These are phyloP conservation scores for Fusarium sp. DNA, from an alignment of 2,329 filamentous ascomycete species.

Conservation along the genomic window DNA sequence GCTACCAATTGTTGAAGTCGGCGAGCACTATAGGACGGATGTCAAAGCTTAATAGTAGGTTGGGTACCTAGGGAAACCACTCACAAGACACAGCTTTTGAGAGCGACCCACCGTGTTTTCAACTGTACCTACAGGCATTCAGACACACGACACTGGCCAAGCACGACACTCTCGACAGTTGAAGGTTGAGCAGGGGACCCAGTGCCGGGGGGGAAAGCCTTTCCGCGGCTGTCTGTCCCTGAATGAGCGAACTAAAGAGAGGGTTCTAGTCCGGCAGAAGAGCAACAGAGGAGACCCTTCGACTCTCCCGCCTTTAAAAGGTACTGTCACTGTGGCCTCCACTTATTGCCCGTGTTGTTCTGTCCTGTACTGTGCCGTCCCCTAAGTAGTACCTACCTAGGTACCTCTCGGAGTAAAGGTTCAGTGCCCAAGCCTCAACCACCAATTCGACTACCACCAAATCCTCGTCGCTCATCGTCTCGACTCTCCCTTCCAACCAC, in stretches of 20 bases:
- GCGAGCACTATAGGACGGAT: not conserved
- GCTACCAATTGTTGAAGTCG: not conserved
- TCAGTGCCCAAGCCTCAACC: slow-evolving; percentile 50
- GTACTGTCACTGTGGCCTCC: not conserved
- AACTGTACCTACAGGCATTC: not conserved
- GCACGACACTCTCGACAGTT: not conserved
- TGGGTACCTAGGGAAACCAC: not conserved
- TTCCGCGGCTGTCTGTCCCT: slow-evolving; percentile 23
- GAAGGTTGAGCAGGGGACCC: slow-evolving; percentile 7
- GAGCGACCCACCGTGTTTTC: slow-evolving; percentile 14
- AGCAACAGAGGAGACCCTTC: slow-evolving; percentile 47
- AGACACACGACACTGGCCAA: not conserved
- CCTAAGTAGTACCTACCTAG: not conserved
- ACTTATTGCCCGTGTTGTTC: not conserved
- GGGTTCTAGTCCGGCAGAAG: slow-evolving; percentile 26
- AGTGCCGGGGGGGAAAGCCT: slow-evolving; percentile 2
- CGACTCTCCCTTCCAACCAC: slow-evolving; percentile 44
- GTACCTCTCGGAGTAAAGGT: slow-evolving; percentile 43
- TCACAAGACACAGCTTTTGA: not conserved
- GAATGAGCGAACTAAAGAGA: slow-evolving; percentile 1
- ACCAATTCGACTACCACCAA: slow-evolving; percentile 46
- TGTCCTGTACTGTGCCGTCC: not conserved
- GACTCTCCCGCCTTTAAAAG: not conserved
- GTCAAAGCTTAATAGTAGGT: not conserved
- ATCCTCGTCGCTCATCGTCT: slow-evolving; percentile 43